These are phyloP conservation scores for Salix viminalis DNA, from an alignment of 345 rosid genomes.

Conservation along the genomic window DNA sequence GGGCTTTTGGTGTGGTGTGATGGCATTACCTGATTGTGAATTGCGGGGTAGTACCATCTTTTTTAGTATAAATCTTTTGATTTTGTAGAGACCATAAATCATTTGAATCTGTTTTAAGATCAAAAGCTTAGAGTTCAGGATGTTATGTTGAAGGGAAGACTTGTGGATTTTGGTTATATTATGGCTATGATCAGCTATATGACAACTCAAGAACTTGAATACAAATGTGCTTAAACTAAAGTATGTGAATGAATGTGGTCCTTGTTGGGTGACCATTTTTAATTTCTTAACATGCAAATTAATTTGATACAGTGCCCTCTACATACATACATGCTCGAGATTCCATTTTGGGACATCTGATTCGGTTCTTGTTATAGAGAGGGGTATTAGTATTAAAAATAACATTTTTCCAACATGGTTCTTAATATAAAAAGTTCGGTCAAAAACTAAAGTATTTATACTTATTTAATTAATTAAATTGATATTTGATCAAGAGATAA, in stretches of 20 bases:
- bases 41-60: background rate
- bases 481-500: too few relatives aligned
- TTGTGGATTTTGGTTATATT: background rate
- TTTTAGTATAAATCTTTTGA: background rate
- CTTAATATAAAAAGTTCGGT: too few relatives aligned
- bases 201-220: background rate
- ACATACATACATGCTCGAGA: background rate
- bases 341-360: background rate
- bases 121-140: background rate
- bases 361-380: background rate
- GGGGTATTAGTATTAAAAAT: background rate
- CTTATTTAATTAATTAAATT: too few relatives aligned
- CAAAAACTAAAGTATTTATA: too few relatives aligned
- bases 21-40: slow-evolving; percentile 9
- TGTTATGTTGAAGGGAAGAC: background rate
- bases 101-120: background rate
- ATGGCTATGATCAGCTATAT: background rate
- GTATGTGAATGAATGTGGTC: background rate
- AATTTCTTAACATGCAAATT: background rate
- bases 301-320: background rate
- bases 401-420: too few relatives aligned
- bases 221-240: background rate
- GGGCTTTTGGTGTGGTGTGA: background rate
- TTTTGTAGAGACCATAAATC: background rate
- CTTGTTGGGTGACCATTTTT: background rate